Evolutionary conservation across 2,329 filamentous ascomycete genomes (phyloP), one percentile per base, ranked within the genome.

Genomic region (Ilyonectria destructans): DNA sequence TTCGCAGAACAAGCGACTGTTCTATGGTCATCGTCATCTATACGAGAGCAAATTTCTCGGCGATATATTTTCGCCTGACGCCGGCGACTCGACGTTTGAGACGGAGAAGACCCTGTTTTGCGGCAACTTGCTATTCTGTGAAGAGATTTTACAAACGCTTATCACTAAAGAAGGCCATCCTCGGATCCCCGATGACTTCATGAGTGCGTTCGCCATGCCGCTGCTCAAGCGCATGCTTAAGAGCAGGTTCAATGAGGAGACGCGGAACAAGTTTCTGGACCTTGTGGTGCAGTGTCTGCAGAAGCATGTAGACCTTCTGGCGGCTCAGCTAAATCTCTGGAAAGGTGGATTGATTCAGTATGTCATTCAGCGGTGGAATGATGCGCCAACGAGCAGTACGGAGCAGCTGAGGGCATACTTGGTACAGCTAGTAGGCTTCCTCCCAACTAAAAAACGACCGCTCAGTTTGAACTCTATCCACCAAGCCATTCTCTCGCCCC

Each of bases 201-300:
- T 76, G 1, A 21, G 54, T 1, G 65, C 65, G 10, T 55, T 77
- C 17, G 70, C 37, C 17, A 65, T 74, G 60, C 76, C 75, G 1
- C 12, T 73, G 8, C 68, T 78, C 19, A 74, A 69, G n/a, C 68
- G 67, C 2, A 59, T 77, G 1, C 48, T 64, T 37, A 71, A 70
- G 19, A 66, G 60, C 9, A 61, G 56, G 37, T 67, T 56, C 17
- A 26, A 65, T 13, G 60, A 70, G 2, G 66, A 69, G 6, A 69
- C 48, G 0, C 66, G 72, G 1, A 48, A 69, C 31, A 74, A 54
- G 15, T 70, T 70, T 40, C 69, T 77, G 0, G 48, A 58, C 1
- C 63, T 76, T 0, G 49, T 75, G 4, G 35, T 75, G 10, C 58
- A 61, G 12, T 70, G 68, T 40, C 4, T 61, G 9, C 33, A 23